phyloP scores from a whole-genome alignment of 441 rosid genomes.

The Kokia cookei region DNA sequence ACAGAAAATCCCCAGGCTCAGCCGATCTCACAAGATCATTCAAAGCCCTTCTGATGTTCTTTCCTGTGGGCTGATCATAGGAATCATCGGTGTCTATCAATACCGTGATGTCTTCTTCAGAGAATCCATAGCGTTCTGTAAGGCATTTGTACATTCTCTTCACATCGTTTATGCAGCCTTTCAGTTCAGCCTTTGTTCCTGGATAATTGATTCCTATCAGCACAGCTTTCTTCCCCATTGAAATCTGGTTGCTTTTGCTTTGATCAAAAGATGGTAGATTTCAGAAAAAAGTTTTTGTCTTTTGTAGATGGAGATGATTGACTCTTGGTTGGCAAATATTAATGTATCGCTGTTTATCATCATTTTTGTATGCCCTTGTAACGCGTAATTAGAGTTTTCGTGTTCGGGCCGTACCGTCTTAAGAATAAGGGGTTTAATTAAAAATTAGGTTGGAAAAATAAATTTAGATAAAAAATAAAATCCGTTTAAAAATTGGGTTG shows the following conservation, averaged over 20 bases:
- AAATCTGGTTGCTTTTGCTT: background rate
- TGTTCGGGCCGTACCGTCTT: too few relatives aligned
- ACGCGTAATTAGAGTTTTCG: too few relatives aligned
- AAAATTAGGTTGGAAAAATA: too few relatives aligned
- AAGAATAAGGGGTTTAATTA: too few relatives aligned
- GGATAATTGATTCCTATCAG: constrained; percentile 88
- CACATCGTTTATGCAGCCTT: constrained; percentile 92
- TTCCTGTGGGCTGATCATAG: constrained; percentile 64
- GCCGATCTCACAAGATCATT: constrained; percentile 55
- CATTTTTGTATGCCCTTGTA: too few relatives aligned
- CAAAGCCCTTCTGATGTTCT: constrained; percentile 61
- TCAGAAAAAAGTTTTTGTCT: background rate
- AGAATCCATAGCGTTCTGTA: constrained; percentile 63
- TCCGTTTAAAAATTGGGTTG: too few relatives aligned
- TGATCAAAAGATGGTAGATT: background rate
- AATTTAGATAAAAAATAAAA: too few relatives aligned
- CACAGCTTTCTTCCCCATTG: constrained; percentile 70
- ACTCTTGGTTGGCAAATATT: background rate
- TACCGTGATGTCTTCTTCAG: constrained; percentile 54
- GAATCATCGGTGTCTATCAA: constrained; percentile 73
- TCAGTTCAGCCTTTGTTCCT: constrained; percentile 79
- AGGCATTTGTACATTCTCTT: constrained; percentile 62
- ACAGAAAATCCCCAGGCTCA: constrained; percentile 49
- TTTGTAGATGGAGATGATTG: background rate
- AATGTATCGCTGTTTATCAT: background rate